phyloP scores from a whole-genome alignment of 2,329 filamentous ascomycete genomes.

The Nemania sp. region DNA sequence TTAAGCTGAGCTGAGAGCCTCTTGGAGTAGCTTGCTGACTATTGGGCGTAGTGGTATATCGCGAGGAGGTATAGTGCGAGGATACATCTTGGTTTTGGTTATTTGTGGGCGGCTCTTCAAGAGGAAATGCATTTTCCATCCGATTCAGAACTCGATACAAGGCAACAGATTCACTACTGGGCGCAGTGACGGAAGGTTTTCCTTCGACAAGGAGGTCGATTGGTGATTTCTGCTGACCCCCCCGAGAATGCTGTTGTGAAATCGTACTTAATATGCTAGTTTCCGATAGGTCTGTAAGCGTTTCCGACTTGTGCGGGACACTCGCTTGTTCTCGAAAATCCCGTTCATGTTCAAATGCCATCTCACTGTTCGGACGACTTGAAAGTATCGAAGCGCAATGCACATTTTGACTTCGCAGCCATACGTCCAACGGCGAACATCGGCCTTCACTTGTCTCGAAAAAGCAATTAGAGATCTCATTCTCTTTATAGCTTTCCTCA shows the following conservation, averaged over 20 bases:
- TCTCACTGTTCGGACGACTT: constrained; percentile 30
- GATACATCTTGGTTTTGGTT: constrained; percentile 25
- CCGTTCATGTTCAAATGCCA: constrained; percentile 18
- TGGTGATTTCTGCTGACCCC: background rate
- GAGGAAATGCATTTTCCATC: constrained; percentile 9
- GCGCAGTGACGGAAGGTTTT: constrained; percentile 1
- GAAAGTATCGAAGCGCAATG: constrained; percentile 30
- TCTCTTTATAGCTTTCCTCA: constrained; percentile 3
- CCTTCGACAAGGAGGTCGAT: background rate
- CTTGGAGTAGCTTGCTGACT: constrained; percentile 32
- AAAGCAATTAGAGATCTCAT: constrained; percentile 8
- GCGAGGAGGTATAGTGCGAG: constrained; percentile 37
- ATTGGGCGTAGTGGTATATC: constrained; percentile 33
- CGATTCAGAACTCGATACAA: constrained; percentile 11
- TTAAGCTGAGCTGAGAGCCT: constrained; percentile 28
- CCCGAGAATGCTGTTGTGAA: background rate
- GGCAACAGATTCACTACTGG: constrained; percentile 15
- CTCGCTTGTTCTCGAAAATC: background rate
- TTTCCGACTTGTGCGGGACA: background rate
- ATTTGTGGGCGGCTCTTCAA: background rate
- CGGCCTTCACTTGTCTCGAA: constrained; percentile 26
- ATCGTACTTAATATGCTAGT: background rate
- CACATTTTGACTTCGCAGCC: constrained; percentile 38
- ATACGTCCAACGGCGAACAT: constrained; percentile 38
- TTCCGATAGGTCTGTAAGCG: background rate